Base-by-base conservation (phyloP, 768 basidiomycete genomes). In the Porpolomopsis calyptriformis region DNA sequence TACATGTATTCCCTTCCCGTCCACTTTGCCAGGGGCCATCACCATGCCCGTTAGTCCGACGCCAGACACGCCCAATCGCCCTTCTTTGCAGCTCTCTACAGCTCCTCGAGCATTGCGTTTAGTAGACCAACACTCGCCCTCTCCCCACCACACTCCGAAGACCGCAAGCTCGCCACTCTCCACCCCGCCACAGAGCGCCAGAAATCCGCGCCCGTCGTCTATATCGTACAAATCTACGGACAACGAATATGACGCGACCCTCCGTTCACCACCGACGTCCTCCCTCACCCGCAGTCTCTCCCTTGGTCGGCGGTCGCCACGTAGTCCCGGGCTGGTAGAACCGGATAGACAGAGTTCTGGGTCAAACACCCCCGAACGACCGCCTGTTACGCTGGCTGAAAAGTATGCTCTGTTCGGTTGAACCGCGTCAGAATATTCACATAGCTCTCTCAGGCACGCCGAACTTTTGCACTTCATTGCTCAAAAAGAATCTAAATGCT, bases 391-490 rank as follows among this genome's bases (percentile, higher is more conserved):
- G 0, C 59, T 87, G 45, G 73, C 76, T 40, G 86, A 88, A 64
- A 82, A 78, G 84, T 87, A 57, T 49, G 78, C 71, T n/a, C n/a
- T n/a, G n/a, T n/a, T n/a, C n/a, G n/a, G n/a, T n/a, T n/a, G n/a
- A n/a, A n/a, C n/a, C n/a, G n/a, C n/a, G n/a, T n/a, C n/a, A n/a
- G n/a, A n/a, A n/a, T n/a, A n/a, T n/a, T n/a, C n/a, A n/a, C n/a
- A 18, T 39, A 4, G 18, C 12, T 16, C 18, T 43, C 19, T 22
- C 19, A 90, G 88, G 55, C 85, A 91, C 54, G 77, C 81, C 4
- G 86, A 89, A 45, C 64, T 91, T 2, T 65, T 90, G n/a, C 82
- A 75, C 24, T 82, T 82, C 49, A 91, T 91, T 42, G 87, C 88
- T 0, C 85, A 88, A 62, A 89, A 90, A 52, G 88, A 90, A 59